Conservation (phyloP, 1,139 yeast species). For the Kodamaea sp. region DNA sequence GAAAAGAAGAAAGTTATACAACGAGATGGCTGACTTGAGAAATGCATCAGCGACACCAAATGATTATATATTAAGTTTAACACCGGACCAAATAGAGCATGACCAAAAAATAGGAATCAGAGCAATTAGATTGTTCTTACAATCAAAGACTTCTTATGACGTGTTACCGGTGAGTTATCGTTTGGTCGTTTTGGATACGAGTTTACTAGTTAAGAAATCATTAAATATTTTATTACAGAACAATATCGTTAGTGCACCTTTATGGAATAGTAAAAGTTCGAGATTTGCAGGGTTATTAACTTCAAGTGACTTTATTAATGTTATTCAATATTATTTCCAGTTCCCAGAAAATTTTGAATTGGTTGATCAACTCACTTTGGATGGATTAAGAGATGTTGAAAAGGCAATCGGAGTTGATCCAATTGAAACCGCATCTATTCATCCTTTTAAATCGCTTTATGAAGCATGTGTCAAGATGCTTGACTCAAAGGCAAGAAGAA, state of each 20-base stretch:
- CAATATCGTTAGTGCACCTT: conserved; percentile 92
- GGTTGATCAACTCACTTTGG: conserved; percentile 81
- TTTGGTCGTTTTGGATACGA: conserved; percentile 88
- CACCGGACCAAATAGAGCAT: conserved; percentile 44
- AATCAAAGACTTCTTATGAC: conserved; percentile 92
- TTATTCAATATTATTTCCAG: conserved; percentile 90
- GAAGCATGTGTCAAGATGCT: conserved; percentile 95
- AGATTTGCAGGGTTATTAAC: conserved; percentile 93
- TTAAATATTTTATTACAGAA: conserved; percentile 87
- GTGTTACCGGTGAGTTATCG: conserved; percentile 95
- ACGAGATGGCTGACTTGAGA: background rate
- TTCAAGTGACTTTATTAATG: conserved; percentile 89
- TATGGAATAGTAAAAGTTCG: conserved; percentile 89
- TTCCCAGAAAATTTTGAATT: conserved; percentile 87
- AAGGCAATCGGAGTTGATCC: conserved; percentile 85
- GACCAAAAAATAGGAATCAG: conserved; percentile 68
- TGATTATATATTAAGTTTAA: conserved; percentile 42
- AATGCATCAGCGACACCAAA: conserved; percentile 32
- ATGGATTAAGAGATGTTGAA: conserved; percentile 83
- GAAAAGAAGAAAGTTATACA: no score
- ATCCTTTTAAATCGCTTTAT: conserved; percentile 85
- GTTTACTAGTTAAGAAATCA: conserved; percentile 85
- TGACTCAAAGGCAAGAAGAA: conserved; percentile 84
- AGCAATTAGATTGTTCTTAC: conserved; percentile 78
- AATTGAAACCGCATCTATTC: conserved; percentile 82